Conservation (phyloP, 2,329 filamentous ascomycete species). For the Gnomoniopsis sp. region DNA sequence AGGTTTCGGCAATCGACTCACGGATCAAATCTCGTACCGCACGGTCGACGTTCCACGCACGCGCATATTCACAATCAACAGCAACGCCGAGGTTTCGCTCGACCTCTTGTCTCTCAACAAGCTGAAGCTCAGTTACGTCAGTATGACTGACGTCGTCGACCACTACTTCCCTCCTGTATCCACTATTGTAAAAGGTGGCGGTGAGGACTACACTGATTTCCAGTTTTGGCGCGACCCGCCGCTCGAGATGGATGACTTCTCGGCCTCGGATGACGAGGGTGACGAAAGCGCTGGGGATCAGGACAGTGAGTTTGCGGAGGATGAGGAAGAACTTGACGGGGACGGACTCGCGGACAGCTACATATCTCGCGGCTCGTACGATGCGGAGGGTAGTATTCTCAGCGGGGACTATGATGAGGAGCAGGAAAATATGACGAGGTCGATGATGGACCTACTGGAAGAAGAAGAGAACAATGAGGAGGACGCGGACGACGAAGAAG, state of each 20-base stretch:
- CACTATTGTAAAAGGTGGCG: conserved; percentile 80
- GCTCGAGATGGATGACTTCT: conserved; percentile 83
- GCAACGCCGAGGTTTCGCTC: conserved; percentile 89
- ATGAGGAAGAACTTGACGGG: conserved; percentile 38
- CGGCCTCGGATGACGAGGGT: conserved; percentile 55
- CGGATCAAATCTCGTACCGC: conserved; percentile 92
- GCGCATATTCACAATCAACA: conserved; percentile 98
- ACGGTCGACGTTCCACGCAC: conserved; percentile 93
- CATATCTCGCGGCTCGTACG: conserved; percentile 35
- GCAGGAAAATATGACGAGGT: conserved; percentile 35
- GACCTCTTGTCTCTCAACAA: conserved; percentile 89
- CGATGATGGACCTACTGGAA: conserved; percentile 36
- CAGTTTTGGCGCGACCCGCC: conserved; percentile 90
- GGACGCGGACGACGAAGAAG: conserved; percentile 34
- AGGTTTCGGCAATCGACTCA: conserved; percentile 93
- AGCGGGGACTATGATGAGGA: conserved; percentile 43
- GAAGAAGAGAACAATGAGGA: conserved; percentile 32
- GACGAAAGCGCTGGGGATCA: conserved; percentile 37
- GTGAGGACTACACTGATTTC: conserved; percentile 95
- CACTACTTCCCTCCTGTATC: conserved; percentile 96
- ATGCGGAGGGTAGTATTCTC: conserved; percentile 36
- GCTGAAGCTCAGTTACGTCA: conserved; percentile 94
- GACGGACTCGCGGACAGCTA: conserved; percentile 44
- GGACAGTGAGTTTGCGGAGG: conserved; percentile 45
- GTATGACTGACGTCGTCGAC: conserved; percentile 95